Conservation (phyloP, 495 filamentous ascomycete genomes). For the Chaetomium cochliodes region DNA sequence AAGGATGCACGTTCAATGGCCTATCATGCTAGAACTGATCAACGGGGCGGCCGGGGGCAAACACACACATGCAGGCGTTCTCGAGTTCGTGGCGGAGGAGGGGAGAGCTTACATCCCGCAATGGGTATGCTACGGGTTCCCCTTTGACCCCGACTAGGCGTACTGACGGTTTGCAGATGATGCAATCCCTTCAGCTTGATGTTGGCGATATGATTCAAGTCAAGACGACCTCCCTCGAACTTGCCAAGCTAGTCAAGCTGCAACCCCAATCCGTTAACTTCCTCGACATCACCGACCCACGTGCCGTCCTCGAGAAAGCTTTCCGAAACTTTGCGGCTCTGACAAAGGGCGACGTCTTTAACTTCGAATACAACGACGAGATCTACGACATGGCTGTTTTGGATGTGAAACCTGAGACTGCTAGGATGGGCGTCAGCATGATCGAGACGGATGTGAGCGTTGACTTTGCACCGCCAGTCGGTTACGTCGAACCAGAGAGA, state of each 20-base stretch:
- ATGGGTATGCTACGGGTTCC: conserved; percentile 63
- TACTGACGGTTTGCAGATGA: conserved; percentile 60
- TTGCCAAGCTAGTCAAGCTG: conserved; percentile 88
- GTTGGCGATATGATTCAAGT: conserved; percentile 92
- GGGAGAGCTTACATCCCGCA: conserved; percentile 92
- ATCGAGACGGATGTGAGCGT: conserved; percentile 93
- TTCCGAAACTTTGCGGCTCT: conserved; percentile 93
- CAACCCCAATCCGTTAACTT: conserved; percentile 90
- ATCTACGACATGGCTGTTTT: conserved; percentile 88
- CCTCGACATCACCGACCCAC: conserved; percentile 93
- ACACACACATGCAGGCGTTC: conserved; percentile 85
- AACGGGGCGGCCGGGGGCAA: conserved; percentile 77
- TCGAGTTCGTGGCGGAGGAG: conserved; percentile 97
- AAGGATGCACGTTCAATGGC: conserved; percentile 93
- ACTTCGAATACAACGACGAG: conserved; percentile 91
- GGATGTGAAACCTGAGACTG: conserved; percentile 80
- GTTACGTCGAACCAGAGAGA: conserved; percentile 83
- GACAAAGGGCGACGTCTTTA: conserved; percentile 89
- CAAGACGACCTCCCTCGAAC: conserved; percentile 86
- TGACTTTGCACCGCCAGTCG: conserved; percentile 90
- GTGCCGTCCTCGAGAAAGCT: conserved; percentile 94
- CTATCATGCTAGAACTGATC: conserved; percentile 91
- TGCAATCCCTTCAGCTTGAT: conserved; percentile 85
- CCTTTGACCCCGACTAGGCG: not conserved
- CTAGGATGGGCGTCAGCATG: conserved; percentile 80